These are phyloP conservation scores for Zelonia costaricensis DNA, from an alignment of 208 protist species.

Conservation along the genomic window DNA sequence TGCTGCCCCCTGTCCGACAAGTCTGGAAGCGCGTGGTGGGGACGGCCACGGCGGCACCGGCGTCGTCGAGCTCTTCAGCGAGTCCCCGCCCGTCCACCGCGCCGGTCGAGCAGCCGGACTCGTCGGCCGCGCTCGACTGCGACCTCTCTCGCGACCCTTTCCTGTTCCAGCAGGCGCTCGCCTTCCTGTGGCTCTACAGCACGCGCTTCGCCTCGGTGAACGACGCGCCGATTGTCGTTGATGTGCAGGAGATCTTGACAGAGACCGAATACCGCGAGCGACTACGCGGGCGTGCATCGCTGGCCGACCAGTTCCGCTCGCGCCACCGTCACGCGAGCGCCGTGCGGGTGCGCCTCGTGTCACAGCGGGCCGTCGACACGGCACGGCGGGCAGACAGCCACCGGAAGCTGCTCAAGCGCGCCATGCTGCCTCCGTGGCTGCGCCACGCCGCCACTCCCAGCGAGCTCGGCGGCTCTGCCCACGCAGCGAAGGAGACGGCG, in stretches of 20 bases:
- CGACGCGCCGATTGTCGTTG: conserved; percentile 55
- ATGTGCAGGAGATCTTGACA: conserved; percentile 80
- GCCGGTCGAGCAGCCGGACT: too few species aligned
- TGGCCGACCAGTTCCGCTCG: conserved; percentile 81
- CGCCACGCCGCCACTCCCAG: conserved; percentile 23
- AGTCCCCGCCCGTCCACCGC: too few species aligned
- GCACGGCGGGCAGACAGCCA: conserved; percentile 40
- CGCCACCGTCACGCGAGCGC: conserved; percentile 62
- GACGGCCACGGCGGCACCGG: not conserved
- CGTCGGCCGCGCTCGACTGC: conserved; percentile 20
- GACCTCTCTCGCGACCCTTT: conserved; percentile 75
- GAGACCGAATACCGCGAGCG: conserved; percentile 70
- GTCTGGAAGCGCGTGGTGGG: conserved; percentile 12
- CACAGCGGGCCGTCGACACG: conserved; percentile 48
- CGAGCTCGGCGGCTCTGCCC: conserved; percentile 1
- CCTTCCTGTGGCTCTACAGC: conserved; percentile 69
- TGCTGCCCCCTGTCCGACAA: conserved; percentile 16
- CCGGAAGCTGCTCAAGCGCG: conserved; percentile 74
- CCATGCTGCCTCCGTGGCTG: conserved; percentile 84
- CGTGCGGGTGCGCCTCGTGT: conserved; percentile 60
- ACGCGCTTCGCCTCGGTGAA: conserved; percentile 71
- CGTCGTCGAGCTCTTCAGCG: too few species aligned
- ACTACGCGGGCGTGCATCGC: conserved; percentile 49
- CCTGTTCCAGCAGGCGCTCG: conserved; percentile 84
- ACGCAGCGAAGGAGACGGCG: not conserved